Conservation (phyloP, 441 rosid genomes). For the Brassica hybrid region DNA sequence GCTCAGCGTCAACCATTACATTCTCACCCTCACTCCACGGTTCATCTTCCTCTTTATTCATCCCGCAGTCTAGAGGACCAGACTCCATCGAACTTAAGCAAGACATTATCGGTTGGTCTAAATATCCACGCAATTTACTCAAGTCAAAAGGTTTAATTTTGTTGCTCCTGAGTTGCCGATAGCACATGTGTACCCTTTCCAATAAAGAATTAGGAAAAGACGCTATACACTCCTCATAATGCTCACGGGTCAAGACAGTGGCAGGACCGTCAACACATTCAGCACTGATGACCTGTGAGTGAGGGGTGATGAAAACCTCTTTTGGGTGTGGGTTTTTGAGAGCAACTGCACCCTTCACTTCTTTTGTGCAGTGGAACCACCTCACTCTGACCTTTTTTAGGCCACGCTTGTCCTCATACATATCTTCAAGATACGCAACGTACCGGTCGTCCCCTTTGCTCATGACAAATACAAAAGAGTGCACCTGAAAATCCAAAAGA, state of each 20-base stretch:
- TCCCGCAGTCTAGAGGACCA: constrained; percentile 47
- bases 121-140: constrained; percentile 87
- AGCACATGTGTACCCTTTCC: constrained; percentile 75
- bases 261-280: constrained; percentile 97
- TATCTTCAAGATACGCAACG: constrained; percentile 94
- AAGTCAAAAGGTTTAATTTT: constrained; percentile 81
- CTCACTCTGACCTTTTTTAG: constrained; percentile 93
- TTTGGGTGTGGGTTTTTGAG: constrained; percentile 80
- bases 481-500: constrained; percentile 58
- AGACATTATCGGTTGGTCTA: constrained; percentile 77
- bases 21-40: constrained; percentile 56
- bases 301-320: constrained; percentile 93
- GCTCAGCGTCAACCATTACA: constrained; percentile 66
- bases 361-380: constrained; percentile 95
- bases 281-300: constrained; percentile 93
- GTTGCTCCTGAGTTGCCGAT: constrained; percentile 81
- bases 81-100: constrained; percentile 62
- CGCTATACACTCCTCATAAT: constrained; percentile 72
- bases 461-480: constrained; percentile 96
- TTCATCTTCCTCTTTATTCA: constrained; percentile 61
- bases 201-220: constrained; percentile 66
- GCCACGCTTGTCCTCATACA: constrained; percentile 97
- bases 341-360: constrained; percentile 79
- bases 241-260: constrained; percentile 76
- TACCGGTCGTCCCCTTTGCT: constrained; percentile 83